Conservation (phyloP, 495 filamentous ascomycete species). For the Neurospora hispaniola region DNA sequence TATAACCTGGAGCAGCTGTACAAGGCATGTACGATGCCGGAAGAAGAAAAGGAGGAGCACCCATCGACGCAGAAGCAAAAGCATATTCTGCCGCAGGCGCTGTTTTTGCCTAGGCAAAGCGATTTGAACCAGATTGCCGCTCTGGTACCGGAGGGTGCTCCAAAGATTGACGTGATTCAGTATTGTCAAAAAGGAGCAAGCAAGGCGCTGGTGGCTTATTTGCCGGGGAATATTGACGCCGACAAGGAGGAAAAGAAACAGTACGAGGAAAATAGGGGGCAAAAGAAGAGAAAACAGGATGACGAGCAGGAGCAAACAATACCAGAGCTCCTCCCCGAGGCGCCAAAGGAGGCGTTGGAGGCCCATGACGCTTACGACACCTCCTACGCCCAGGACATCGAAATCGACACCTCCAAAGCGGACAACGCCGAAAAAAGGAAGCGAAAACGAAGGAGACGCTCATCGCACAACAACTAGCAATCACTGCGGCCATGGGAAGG, state of each 20-base stretch:
- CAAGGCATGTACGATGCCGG: conserved; percentile 33
- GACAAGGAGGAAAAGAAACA: not conserved
- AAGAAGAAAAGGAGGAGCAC: not conserved
- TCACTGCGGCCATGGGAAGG: not conserved
- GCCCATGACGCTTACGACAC: not conserved
- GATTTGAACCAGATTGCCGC: conserved; percentile 73
- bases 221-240: conserved; percentile 21
- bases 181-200: conserved; percentile 88
- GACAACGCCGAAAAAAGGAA: not conserved
- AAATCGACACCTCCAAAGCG: not conserved
- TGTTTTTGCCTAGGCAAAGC: conserved; percentile 84
- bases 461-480: not conserved
- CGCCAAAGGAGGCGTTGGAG: not conserved
- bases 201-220: conserved; percentile 55
- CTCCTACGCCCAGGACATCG: not conserved
- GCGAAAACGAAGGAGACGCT: not conserved
- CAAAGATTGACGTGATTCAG: conserved; percentile 61
- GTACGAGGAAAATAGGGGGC: not conserved
- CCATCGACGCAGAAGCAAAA: not conserved
- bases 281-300: not conserved
- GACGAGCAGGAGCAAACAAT: not conserved
- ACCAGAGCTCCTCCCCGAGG: not conserved
- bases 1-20: conserved; percentile 61
- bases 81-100: conserved; percentile 40
- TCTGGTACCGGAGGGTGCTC: conserved; percentile 25